Percentiles rank a stretch among this genome's conserved stretches.
Evolutionary conservation across 129 eudicot genomes (phyloP).

Genomic region (Solidago caesia): DNA sequence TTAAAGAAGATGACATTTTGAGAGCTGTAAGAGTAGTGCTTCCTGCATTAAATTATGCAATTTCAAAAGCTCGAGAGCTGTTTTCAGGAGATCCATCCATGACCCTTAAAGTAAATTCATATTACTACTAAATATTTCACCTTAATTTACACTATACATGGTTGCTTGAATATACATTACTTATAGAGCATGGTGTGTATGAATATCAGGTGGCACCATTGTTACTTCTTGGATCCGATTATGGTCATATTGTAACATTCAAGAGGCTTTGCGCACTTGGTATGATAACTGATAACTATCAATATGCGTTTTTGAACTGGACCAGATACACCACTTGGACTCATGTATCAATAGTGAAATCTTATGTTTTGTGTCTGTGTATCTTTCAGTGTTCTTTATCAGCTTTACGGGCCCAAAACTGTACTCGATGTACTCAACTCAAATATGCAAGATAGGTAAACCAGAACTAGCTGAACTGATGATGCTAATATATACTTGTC

Average conservation of each 20-base stretch:
- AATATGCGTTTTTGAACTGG: neutral
- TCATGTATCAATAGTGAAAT: conserved; percentile 1
- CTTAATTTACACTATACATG: neutral
- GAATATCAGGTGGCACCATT: conserved; percentile 63
- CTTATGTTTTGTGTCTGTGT: conserved; percentile 15
- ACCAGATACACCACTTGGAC: too few relatives aligned
- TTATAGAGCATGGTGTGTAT: neutral
- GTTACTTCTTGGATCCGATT: conserved; percentile 77
- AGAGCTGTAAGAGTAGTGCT: conserved; percentile 65
- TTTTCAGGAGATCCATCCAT: conserved; percentile 93
- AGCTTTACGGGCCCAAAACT: conserved; percentile 81
- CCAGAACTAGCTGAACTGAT: neutral
- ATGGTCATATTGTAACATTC: conserved; percentile 80
- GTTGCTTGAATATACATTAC: neutral
- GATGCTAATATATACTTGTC: too few relatives aligned
- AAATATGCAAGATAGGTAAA: conserved; percentile 63
- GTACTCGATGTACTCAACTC: conserved; percentile 62
- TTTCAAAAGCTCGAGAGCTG: conserved; percentile 50
- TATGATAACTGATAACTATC: conserved; percentile 36
- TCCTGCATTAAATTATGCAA: conserved; percentile 69
- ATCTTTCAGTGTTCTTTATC: conserved; percentile 63
- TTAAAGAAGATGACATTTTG: conserved; percentile 64
- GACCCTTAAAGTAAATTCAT: conserved; percentile 70
- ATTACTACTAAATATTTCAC: neutral
- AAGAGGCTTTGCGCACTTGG: conserved; percentile 87